Base-by-base conservation (phyloP, 495 filamentous ascomycete genomes). In the Coniosporium apollinis region DNA sequence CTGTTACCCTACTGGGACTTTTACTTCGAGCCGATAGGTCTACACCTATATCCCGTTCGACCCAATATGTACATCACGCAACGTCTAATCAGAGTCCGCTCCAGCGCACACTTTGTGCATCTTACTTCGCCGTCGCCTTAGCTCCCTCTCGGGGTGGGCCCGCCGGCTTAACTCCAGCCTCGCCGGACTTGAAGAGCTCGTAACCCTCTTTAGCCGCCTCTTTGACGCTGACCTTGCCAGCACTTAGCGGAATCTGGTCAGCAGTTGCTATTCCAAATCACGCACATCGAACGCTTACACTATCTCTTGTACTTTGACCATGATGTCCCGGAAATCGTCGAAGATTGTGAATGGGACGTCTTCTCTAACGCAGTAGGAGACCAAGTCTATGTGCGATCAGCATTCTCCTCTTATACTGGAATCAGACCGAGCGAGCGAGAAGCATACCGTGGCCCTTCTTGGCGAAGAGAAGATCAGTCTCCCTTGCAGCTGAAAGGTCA, bases 391-490 rank as follows among this genome's bases (percentile, higher is more conserved):
- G 17, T n/a, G n/a, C n/a, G n/a, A n/a, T n/a, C n/a, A n/a, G n/a
- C n/a, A n/a, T n/a, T n/a, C n/a, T n/a, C n/a, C n/a, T n/a, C n/a
- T n/a, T n/a, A n/a, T n/a, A n/a, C n/a, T n/a, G n/a, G n/a, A n/a
- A n/a, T n/a, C n/a, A n/a, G 19, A 18, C 1, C 8, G 21, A 26
- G 18, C 9, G 10, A 38, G 26, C 32, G 28, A 11, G 20, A 19
- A 2, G 56, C 66, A 34, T 69, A 89, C 83, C 84, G 53, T 80
- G 69, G 6, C 82, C 86, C 22, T 78, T 70, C 66, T 94, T 96
- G 3, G 79, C 77, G 44, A 85, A 85, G 20, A 84, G 67, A 0
- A 84, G 75, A 49, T 83, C 79, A 8, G 79, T 79, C 42, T 84
- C 67, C 22, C 72, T 63, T 0, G 79, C 76, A 11, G 79, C 79